Conservation (phyloP, 768 basidiomycete species). For the Phaeotremella skinneri region DNA sequence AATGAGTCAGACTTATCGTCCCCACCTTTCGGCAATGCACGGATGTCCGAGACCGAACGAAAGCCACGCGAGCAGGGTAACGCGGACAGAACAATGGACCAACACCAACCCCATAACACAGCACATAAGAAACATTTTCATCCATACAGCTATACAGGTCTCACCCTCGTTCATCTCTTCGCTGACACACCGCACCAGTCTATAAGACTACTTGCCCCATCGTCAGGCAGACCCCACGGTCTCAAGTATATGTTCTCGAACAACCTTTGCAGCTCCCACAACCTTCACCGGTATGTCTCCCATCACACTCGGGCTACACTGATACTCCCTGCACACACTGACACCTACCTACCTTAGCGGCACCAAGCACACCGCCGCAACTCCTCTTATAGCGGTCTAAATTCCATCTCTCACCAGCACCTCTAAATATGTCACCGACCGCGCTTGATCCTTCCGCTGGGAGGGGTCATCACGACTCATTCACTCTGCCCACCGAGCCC, state of each 20-base stretch:
- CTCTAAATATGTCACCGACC: conserved; percentile 45
- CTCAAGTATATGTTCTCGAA: conserved; percentile 84
- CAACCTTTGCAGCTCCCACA: conserved; percentile 85
- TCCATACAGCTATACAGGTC: too few relatives aligned
- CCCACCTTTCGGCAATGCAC: too few relatives aligned
- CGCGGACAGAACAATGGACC: too few relatives aligned
- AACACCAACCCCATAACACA: too few relatives aligned
- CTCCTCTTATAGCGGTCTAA: conserved; percentile 60
- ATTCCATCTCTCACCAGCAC: conserved; percentile 26
- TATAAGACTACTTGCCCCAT: neutral
- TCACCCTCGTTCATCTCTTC: too few relatives aligned
- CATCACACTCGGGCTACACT: neutral
- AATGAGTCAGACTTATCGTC: too few relatives aligned
- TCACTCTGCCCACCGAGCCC: conserved; percentile 23
- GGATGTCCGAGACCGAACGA: too few relatives aligned
- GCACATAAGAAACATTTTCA: too few relatives aligned
- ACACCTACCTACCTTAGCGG: conserved; percentile 62
- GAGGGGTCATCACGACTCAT: conserved; percentile 34
- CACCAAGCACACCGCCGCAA: conserved; percentile 69
- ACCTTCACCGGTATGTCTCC: conserved; percentile 55
- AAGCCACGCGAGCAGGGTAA: too few relatives aligned
- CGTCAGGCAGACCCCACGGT: conserved; percentile 4
- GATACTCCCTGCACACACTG: neutral
- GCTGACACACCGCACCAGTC: too few relatives aligned
- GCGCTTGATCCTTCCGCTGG: conserved; percentile 32